Evolutionary conservation across 176 grass and related monocot species (phyloP).

Genomic region (Dendrocalamus sinicus): DNA sequence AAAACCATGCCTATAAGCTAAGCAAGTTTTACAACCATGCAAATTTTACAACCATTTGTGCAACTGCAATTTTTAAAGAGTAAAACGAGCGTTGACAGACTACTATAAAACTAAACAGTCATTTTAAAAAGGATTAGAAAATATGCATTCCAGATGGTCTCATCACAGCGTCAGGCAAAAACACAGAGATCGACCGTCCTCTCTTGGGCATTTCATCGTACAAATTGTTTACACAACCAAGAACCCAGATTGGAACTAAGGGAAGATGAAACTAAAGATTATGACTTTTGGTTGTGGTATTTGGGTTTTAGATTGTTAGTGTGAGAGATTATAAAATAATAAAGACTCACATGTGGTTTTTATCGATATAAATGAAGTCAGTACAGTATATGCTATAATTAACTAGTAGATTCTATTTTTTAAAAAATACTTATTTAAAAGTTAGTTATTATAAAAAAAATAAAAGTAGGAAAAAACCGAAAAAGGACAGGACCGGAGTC

Average conservation of each 20-base stretch:
- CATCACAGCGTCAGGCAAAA: neutral
- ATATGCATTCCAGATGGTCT: neutral
- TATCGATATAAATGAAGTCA: too few relatives aligned
- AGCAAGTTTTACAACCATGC: neutral
- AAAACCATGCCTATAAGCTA: neutral
- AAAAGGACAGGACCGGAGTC: neutral
- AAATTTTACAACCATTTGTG: neutral
- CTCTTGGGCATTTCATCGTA: slow-evolving; percentile 15
- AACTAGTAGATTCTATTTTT: too few relatives aligned
- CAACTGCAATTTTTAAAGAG: neutral
- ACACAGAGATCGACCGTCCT: neutral
- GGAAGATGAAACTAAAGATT: neutral
- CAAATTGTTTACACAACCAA: neutral
- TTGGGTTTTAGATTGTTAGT: too few relatives aligned
- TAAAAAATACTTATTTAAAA: too few relatives aligned
- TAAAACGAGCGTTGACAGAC: neutral
- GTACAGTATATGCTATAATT: too few relatives aligned
- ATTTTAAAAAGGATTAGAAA: neutral
- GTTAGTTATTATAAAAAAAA: too few relatives aligned
- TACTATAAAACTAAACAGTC: neutral
- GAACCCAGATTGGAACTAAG: neutral
- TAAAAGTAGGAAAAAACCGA: too few relatives aligned
- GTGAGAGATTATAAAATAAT: too few relatives aligned
- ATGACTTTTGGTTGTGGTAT: too few relatives aligned
- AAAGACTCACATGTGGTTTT: too few relatives aligned